Evolutionary conservation across 805 yeast species (phyloP).

Genomic region (Hemisphaericaspora nanyangensis): DNA sequence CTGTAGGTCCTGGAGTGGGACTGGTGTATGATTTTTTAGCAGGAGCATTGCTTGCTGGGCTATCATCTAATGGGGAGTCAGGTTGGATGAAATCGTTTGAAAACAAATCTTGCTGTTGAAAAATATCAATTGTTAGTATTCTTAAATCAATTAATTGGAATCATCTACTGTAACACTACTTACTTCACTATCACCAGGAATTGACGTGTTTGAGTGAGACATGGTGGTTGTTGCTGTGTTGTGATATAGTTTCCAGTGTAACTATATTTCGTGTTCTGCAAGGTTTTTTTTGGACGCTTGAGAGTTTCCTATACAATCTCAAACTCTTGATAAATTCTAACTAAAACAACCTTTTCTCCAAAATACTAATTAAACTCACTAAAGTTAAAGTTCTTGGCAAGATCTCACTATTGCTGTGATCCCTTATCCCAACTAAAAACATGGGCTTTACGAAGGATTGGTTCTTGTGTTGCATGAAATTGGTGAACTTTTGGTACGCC

Average conservation of each 20-base stretch:
- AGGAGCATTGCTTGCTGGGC: not conserved
- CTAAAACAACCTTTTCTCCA: too few species aligned
- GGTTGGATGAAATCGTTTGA: conserved; percentile 18
- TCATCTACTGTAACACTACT: not conserved
- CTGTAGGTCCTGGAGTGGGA: not conserved
- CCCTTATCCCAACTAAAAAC: not conserved
- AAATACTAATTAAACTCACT: too few species aligned
- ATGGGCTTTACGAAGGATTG: not conserved
- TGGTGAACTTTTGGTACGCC: not conserved
- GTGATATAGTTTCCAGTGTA: too few species aligned
- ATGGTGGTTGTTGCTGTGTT: too few species aligned
- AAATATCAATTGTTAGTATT: conserved; percentile 2
- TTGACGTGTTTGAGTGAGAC: conserved; percentile 1
- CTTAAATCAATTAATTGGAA: not conserved
- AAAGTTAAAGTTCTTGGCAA: too few species aligned
- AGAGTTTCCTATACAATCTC: too few species aligned
- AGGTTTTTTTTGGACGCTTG: too few species aligned
- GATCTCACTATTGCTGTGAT: not conserved
- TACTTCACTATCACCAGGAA: conserved; percentile 1
- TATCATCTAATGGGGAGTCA: conserved; percentile 6
- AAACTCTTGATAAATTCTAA: too few species aligned
- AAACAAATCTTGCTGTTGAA: conserved; percentile 8
- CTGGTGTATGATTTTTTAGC: not conserved
- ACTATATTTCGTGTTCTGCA: too few species aligned
- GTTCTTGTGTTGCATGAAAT: not conserved